Base-by-base conservation (phyloP, 1,139 yeast species). In the Arxiozyma slooffiae region DNA sequence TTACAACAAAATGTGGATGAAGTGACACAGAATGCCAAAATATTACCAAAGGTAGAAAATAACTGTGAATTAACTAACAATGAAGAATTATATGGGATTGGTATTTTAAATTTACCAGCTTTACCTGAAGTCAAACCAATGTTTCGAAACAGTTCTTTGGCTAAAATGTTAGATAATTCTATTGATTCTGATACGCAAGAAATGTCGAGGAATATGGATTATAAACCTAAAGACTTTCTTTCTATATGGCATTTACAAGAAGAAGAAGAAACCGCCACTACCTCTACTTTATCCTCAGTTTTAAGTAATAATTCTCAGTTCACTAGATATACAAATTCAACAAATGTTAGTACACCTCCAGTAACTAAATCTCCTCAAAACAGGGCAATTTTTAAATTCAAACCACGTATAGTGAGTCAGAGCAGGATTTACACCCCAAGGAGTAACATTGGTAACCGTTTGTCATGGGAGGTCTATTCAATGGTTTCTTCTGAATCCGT, bases 161-260 rank as follows among this genome's bases (percentile, higher is more conserved):
- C 39, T 57, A 60, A 40, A 53, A 56, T 24, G 54, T 59, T 46
- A 51, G 48, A 60, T 22, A 53, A 52, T 9, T 60, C 65, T 51
- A 72, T 74, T 72, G 80, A 76, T 53, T 69, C 74, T 30, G 14
- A 30, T 11, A 30, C 36, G 3, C 3, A 40, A 7, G 36, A 40
- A 23, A 7, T 30, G 5, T 23, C 34, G 4, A 20, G 18, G 17
- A 14, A 16, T 14, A 23, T 23, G 9, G 11, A 8, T n/a, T 7
- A 11, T 6, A 72, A 68, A 26, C 59, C 61, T 3, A 51, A 55
- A 7, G 57, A 58, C 49, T 62, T 61, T 49, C 53, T 63, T 9
- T 60, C 68, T 7, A 60, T 70, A 7, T 61, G 71, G 60, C 69
- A 69, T 53, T 59, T 62, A 22, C 73, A 74, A 67, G 66, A 68